phyloP scores from a whole-genome alignment of 345 rosid species.

The Trapa incisa region DNA sequence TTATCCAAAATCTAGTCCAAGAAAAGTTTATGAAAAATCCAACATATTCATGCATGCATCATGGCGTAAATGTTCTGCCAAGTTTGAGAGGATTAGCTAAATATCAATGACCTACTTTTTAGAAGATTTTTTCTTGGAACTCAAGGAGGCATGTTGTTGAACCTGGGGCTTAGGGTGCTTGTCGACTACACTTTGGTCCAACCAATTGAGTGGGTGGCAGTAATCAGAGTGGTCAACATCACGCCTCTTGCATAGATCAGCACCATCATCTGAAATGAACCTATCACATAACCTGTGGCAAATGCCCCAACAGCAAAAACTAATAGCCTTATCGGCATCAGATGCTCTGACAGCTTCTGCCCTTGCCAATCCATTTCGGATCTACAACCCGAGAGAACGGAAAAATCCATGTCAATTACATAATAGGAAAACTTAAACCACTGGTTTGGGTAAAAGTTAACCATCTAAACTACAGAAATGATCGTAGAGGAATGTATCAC shows the following conservation, averaged over 20 bases:
- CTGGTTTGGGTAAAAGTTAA: background rate
- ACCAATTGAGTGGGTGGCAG: constrained; percentile 68
- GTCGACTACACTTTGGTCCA: constrained; percentile 68
- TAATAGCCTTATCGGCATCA: constrained; percentile 77
- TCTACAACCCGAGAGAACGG: background rate
- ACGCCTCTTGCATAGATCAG: constrained; percentile 74
- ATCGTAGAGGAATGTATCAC: background rate
- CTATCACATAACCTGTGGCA: constrained; percentile 36
- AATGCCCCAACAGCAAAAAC: constrained; percentile 47
- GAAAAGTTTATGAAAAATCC: background rate
- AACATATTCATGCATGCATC: background rate
- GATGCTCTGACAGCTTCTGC: constrained; percentile 79
- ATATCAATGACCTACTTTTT: constrained; percentile 32
- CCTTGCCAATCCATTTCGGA: constrained; percentile 92
- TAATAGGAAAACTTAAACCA: background rate
- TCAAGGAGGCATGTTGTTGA: constrained; percentile 17
- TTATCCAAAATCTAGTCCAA: background rate
- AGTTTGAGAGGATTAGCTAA: background rate
- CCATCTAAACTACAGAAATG: background rate
- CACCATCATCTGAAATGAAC: constrained; percentile 68
- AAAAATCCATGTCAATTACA: background rate
- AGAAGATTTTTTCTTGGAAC: constrained; percentile 48
- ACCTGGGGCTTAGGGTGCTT: constrained; percentile 64
- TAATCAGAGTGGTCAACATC: constrained; percentile 47
- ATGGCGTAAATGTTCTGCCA: background rate